Base-by-base conservation (phyloP, 345 rosid species). In the Sonneratia alba region DNA sequence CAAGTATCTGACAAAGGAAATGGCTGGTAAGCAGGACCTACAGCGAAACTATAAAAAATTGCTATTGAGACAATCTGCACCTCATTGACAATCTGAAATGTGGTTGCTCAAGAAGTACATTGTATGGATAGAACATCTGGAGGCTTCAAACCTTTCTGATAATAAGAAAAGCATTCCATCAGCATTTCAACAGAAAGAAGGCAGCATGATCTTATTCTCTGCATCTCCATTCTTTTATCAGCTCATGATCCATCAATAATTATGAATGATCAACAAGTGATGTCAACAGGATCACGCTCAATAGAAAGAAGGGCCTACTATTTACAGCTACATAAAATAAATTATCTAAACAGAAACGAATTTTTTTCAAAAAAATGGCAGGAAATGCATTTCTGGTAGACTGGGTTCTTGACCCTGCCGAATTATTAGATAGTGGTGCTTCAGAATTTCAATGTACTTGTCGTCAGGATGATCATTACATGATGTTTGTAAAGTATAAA, bases 1-100 rank as follows among this genome's bases (percentile, higher is more conserved):
- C 87, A 73, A 87, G 81, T 72, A 93, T 85, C 97, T 91, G 73
- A 34, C 43, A 84, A 67, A 8, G 67, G 68, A 83, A 75, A 9
- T 27, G 32, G 32, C 71, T 69, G 32, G 18, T 77, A 37, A 90
- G 73, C 51, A 24, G 42, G 36, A 34, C 21, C 15, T 15, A 11
- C n/a, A 16, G 21, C 7, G 49, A 38, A 24, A n/a, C 32, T 4
- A 62, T 15, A 7, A 7, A 11, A 40, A 24, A 72, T 1, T 62
- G 18, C 38, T 27, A 14, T 4, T 27, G 5, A 7, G 9, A 45
- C 5, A 40, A 11, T 51, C 37, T 21, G 66, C 79, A 94, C 97
- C 97, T 86, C 88, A 83, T 83, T 81, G 82, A 94, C 91, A 68
- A 94, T 86, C 34, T 88, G 90, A 24, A 93, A 74, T 36, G 88